phyloP scores from a whole-genome alignment of 2,329 filamentous ascomycete species.

The Colletotrichum eremochloae region DNA sequence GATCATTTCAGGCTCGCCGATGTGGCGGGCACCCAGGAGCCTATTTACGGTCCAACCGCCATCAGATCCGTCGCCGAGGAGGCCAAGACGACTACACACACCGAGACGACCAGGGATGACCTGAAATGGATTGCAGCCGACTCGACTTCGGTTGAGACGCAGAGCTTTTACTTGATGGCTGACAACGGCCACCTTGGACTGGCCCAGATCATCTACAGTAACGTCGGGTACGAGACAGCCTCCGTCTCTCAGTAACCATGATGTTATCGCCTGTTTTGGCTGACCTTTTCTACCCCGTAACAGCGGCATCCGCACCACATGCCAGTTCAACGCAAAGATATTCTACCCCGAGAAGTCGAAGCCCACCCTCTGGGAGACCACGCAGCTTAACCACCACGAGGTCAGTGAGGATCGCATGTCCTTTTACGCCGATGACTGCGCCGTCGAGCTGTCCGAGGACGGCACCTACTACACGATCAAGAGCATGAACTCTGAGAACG shows the following conservation, averaged over 20 bases:
- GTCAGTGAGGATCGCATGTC: constrained; percentile 87
- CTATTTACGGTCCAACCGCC: constrained; percentile 91
- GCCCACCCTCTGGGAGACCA: constrained; percentile 86
- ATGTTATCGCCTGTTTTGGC: constrained; percentile 34
- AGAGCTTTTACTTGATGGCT: constrained; percentile 91
- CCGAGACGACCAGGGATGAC: constrained; percentile 81
- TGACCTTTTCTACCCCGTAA: constrained; percentile 54
- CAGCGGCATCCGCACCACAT: constrained; percentile 86
- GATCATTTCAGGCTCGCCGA: constrained; percentile 70
- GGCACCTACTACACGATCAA: constrained; percentile 89
- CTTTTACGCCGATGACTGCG: constrained; percentile 89
- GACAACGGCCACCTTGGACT: constrained; percentile 83
- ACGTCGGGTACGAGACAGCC: constrained; percentile 79
- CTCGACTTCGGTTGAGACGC: constrained; percentile 91
- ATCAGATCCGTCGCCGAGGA: constrained; percentile 89
- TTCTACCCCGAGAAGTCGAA: constrained; percentile 81
- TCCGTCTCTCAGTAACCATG: not conserved
- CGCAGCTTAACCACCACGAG: constrained; percentile 80
- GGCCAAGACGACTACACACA: constrained; percentile 81
- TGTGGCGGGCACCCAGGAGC: constrained; percentile 95
- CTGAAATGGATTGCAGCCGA: constrained; percentile 86
- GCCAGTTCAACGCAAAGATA: constrained; percentile 95
- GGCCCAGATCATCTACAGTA: constrained; percentile 96
- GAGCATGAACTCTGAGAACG: constrained; percentile 83
- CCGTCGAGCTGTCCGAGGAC: constrained; percentile 87